Evolutionary conservation across 768 basidiomycete genomes (phyloP), one percentile per base, ranked within the genome.

Genomic region (Leucocoprinus birnbaumii): DNA sequence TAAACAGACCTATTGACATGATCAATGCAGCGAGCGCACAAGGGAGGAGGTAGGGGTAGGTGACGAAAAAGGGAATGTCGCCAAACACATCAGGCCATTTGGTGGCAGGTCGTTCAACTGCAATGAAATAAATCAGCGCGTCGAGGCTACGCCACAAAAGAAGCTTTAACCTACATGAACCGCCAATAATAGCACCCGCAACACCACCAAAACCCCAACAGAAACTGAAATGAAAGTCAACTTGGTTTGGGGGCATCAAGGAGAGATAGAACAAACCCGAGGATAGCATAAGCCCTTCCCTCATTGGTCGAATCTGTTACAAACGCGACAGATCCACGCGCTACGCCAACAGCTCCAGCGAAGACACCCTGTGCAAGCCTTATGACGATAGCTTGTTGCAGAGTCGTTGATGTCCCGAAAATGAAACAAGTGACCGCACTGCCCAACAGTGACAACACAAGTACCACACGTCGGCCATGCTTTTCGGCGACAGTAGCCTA

Each of bases 151-250:
- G 18, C 31, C 59, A 38, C 8, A 8, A 25, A 18, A 43, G 26
- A 7, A 27, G 45, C 46, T 24, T n/a, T 46, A 54, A 76, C 90
- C 68, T 60, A 92, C 91, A 86, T 61, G 84, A 73, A 62, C 91
- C 91, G 58, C 91, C 94, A 26, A 95, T 79, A 50, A 94, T 87
- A 44, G 89, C 89, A 42, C 93, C 93, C 44, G 86, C 82, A 11
- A 94, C 91, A 81, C 95, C 97, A 58, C 96, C 97, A 60, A 98
- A 82, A 57, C 94, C 95, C 97, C 96, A 97, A 61, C 87, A 91
- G 68, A 96, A 97, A 10, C 89, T 92, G 54, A 26, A 53, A 47
- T 55, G 27, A 40, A 47, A 50, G n/a, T n/a, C n/a, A n/a, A n/a
- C n/a, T n/a, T 46, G 25, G 41, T 52, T 56, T 48, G 48, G 21